Evolutionary conservation across 495 filamentous ascomycete genomes (phyloP), one percentile per base, ranked within the genome.

Genomic region (Cudoniella acicularis): DNA sequence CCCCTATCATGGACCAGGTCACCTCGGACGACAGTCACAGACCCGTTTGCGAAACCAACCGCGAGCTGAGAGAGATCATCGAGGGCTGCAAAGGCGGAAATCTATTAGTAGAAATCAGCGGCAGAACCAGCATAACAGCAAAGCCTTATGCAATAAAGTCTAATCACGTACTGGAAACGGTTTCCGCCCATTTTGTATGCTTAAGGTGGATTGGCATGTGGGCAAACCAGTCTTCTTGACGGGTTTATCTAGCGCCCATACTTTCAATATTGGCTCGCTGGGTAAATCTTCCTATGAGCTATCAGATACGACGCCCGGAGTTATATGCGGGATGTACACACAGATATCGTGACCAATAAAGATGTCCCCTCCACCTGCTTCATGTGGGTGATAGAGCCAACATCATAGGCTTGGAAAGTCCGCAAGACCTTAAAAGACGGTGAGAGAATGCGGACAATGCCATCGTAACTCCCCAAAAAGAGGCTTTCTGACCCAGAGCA

Each of bases 1-100:
- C 94, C 94, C 59, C 92, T 84, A 70, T 98, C 95, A 70, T 98
- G 90, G 58, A 98, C 92, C 48, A 98, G 74, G 72, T 98, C 94
- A 53, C 94, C 94, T 41, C 94, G 83, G 57, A 98, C 88, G 36
- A 97, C 86, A 9, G 91, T 95, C 25, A 98, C 94, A 10, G 91
- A 87, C 18, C 94, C 94, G 71, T 98, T 97, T 22, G 88, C 94
- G 71, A 98, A 98, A 17, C 95, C 94, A 10, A 98, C 86, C 21
- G 92, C 94, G 6, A 97, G 80, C 75, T 97, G 93, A 9, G 90
- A 89, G 13, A 98, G 77, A 69, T 96, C 90, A 42, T 89, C 86
- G 26, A 96, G 81, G 4, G 87, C 86, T 17, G 91, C 82, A 71
- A 98, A 96, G 11, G 92, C 91, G 21, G 92, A 94, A 24, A 97